phyloP scores from a whole-genome alignment of 2,329 filamentous ascomycete species.

The Xylaria sp. region DNA sequence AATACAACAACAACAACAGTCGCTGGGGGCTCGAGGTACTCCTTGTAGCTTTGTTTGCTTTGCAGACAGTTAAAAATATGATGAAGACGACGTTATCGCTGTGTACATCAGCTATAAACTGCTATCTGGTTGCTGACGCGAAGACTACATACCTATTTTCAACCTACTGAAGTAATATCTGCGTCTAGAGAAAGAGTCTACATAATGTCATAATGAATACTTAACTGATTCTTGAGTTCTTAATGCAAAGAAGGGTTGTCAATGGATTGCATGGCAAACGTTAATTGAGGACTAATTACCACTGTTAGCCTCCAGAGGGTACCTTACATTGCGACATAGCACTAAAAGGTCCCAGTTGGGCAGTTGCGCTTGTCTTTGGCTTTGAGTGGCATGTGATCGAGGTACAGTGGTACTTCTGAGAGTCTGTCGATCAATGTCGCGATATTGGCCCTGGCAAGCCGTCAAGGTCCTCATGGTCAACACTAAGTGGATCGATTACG shows the following conservation, averaged over 20 bases:
- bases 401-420: background rate
- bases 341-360: background rate
- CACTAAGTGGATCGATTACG: constrained; percentile 10
- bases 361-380: background rate
- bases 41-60: background rate
- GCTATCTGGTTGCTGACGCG: no score
- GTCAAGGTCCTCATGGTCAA: constrained; percentile 27
- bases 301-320: background rate
- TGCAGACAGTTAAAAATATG: background rate
- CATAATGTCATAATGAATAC: no score
- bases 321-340: background rate
- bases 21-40: background rate
- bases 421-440: background rate
- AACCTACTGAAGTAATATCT: no score
- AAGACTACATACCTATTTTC: no score
- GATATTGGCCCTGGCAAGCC: constrained; percentile 1
- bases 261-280: background rate
- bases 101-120: background rate
- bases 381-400: constrained; percentile 9
- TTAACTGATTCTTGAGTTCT: background rate
- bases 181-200: no score
- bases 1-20: background rate
- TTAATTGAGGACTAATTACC: background rate
- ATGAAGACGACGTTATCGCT: background rate
- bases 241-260: background rate